These are phyloP conservation scores for Alternaria hordeiaustralica DNA, from an alignment of 2,329 filamentous ascomycete genomes.

Conservation along the genomic window DNA sequence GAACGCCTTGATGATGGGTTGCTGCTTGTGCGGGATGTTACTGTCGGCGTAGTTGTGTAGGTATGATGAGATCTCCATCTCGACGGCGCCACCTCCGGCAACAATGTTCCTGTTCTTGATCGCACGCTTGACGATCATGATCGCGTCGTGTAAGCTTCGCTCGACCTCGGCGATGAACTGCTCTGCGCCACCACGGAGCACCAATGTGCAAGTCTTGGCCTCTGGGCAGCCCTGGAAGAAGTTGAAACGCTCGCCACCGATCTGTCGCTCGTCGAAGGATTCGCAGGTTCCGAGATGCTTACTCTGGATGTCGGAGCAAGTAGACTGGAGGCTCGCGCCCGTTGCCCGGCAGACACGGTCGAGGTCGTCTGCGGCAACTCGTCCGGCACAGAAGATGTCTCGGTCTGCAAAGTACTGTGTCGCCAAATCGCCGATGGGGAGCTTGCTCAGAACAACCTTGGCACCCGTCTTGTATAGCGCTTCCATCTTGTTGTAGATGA, in stretches of 20 bases:
- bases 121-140: slow-evolving; percentile 99
- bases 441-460: slow-evolving; percentile 95
- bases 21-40: slow-evolving; percentile 93
- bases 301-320: slow-evolving; percentile 90
- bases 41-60: slow-evolving; percentile 91
- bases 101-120: slow-evolving; percentile 95
- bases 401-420: slow-evolving; percentile 98
- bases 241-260: slow-evolving; percentile 97
- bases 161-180: slow-evolving; percentile 99
- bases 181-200: slow-evolving; percentile 94
- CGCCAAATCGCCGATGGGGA: slow-evolving; percentile 95
- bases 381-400: slow-evolving; percentile 96
- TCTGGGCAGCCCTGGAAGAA: slow-evolving; percentile 96
- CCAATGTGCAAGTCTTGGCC: slow-evolving; percentile 95
- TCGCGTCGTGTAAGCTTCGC: slow-evolving; percentile 95
- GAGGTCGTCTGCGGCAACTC: slow-evolving; percentile 89
- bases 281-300: slow-evolving; percentile 92
- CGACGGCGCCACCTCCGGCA: slow-evolving; percentile 88
- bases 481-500: slow-evolving; percentile 99
- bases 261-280: slow-evolving; percentile 91
- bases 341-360: slow-evolving; percentile 96
- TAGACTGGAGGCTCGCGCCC: slow-evolving; percentile 90
- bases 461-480: slow-evolving; percentile 91
- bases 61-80: slow-evolving; percentile 97
- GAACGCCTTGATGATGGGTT: slow-evolving; percentile 96